phyloP scores from a whole-genome alignment of 2,329 filamentous ascomycete species.

The Exserohilum turcica region DNA sequence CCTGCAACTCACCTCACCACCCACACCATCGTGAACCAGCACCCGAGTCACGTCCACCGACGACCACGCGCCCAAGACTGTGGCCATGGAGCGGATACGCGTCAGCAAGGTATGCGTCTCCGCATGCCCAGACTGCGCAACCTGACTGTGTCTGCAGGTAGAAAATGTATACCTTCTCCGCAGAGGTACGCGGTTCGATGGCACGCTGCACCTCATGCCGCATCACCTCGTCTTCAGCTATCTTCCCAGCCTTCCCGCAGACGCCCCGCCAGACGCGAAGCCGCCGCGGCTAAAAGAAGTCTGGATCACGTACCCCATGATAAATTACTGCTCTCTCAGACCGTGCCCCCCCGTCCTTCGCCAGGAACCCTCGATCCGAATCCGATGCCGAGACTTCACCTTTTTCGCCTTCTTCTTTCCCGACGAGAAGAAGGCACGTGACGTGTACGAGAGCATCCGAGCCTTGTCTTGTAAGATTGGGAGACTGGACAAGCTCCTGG shows the following conservation, averaged over 20 bases:
- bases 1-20: conserved; percentile 1
- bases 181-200: conserved; percentile 61
- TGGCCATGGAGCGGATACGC: conserved; percentile 53
- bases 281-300: conserved; percentile 66
- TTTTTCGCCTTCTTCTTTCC: conserved; percentile 90
- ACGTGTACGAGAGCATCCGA: conserved; percentile 87
- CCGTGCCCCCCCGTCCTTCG: conserved; percentile 72
- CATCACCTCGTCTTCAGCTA: conserved; percentile 70
- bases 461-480: conserved; percentile 80
- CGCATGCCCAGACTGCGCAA: not conserved
- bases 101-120: conserved; percentile 50
- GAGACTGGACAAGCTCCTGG: conserved; percentile 85
- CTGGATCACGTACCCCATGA: conserved; percentile 95
- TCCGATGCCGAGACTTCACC: conserved; percentile 91
- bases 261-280: conserved; percentile 45
- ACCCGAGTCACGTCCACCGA: conserved; percentile 6
- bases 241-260: conserved; percentile 50
- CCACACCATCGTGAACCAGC: not conserved
- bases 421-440: conserved; percentile 73
- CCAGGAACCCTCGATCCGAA: conserved; percentile 78
- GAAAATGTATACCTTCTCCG: conserved; percentile 66
- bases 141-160: conserved; percentile 49
- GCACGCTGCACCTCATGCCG: conserved; percentile 66
- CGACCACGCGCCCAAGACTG: conserved; percentile 7
- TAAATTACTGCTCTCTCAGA: conserved; percentile 77